Evolutionary conservation across 1,139 yeast genomes (phyloP).

Genomic region (Candida labiduridarum): DNA sequence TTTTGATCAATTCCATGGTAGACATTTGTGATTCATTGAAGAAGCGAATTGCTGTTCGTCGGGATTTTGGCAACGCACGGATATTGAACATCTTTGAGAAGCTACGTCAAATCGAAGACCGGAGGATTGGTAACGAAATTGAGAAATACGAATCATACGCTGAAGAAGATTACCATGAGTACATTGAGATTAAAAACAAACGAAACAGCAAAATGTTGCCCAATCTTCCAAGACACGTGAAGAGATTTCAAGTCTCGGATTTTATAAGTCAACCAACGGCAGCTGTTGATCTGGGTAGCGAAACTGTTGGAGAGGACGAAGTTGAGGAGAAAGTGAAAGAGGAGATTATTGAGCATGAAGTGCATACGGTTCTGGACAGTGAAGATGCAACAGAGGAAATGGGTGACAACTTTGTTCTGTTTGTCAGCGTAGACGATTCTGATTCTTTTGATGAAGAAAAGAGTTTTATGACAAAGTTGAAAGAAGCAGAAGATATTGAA

Average conservation of each 20-base stretch:
- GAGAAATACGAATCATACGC: slow-evolving; percentile 44
- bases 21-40: slow-evolving; percentile 34
- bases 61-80: slow-evolving; percentile 45
- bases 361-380: slow-evolving; percentile 7
- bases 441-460: slow-evolving; percentile 1
- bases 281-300: slow-evolving; percentile 1
- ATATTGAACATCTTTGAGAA: slow-evolving; percentile 41
- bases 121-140: slow-evolving; percentile 47
- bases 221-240: background rate
- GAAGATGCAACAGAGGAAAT: background rate
- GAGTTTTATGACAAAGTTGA: slow-evolving; percentile 13
- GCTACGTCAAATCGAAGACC: slow-evolving; percentile 37
- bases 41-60: slow-evolving; percentile 37
- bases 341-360: slow-evolving; percentile 7
- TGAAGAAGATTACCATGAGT: slow-evolving; percentile 36
- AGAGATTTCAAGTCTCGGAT: slow-evolving; percentile 5
- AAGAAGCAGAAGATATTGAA: slow-evolving; percentile 9
- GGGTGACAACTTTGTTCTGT: slow-evolving; percentile 3
- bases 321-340: background rate
- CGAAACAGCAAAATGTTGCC: slow-evolving; percentile 8
- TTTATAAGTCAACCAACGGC: slow-evolving; percentile 1
- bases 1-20: slow-evolving; percentile 45
- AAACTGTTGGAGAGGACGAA: background rate
- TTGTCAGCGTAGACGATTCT: slow-evolving; percentile 3
- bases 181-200: slow-evolving; percentile 6